Conservation (phyloP, 805 yeast genomes). For the Candida michaelii region DNA sequence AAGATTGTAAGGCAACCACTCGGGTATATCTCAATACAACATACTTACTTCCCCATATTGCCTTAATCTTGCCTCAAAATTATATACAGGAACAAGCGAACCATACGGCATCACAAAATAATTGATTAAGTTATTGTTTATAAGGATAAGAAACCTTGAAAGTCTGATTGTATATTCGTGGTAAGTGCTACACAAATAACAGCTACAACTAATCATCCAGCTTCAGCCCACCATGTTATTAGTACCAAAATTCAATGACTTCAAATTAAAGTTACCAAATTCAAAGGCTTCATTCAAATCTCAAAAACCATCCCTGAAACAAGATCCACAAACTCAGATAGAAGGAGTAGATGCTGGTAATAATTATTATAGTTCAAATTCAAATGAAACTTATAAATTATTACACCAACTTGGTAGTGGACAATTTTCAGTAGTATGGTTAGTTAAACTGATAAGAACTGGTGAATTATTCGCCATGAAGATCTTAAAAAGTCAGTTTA, state of each 20-base stretch:
- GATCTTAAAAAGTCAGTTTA: slow-evolving; percentile 57
- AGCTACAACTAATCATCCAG: no score
- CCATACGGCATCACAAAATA: slow-evolving; percentile 1
- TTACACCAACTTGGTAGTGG: slow-evolving; percentile 70
- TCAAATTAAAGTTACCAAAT: slow-evolving; percentile 4
- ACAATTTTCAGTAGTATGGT: slow-evolving; percentile 72
- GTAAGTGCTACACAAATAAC: no score
- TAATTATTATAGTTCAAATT: slow-evolving; percentile 41
- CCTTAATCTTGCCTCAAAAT: background rate
- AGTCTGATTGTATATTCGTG: no score
- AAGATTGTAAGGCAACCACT: no score
- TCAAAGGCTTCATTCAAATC: background rate
- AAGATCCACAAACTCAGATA: slow-evolving; percentile 15
- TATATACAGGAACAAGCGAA: background rate
- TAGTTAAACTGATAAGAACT: slow-evolving; percentile 33
- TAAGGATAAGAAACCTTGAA: no score
- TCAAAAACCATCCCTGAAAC: slow-evolving; percentile 3
- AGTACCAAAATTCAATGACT: slow-evolving; percentile 4
- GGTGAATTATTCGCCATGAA: slow-evolving; percentile 52
- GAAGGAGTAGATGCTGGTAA: slow-evolving; percentile 66
- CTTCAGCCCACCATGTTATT: slow-evolving; percentile 7
- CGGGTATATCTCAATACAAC: background rate
- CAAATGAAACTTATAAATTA: slow-evolving; percentile 43
- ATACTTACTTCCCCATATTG: background rate
- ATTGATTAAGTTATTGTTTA: no score